Base-by-base conservation (phyloP, 2,329 filamentous ascomycete genomes). In the Phaeosphaeriaceae sp. region DNA sequence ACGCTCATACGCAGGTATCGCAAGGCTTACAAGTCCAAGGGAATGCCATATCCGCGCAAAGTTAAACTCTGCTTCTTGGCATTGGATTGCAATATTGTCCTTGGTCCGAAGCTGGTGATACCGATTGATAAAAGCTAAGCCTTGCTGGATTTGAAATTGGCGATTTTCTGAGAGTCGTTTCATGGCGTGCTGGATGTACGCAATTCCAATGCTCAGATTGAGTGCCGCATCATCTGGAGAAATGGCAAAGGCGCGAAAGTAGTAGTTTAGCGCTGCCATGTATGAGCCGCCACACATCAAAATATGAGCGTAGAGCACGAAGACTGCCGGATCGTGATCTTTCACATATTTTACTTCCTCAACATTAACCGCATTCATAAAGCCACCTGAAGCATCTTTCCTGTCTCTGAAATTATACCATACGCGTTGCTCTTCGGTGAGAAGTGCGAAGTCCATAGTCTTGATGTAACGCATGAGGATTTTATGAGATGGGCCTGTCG, bases 401-500 rank as follows among this genome's bases (percentile, higher is more conserved):
- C 61, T 60, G 26, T 55, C 45, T 16, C 64, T 66, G 53, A 77
- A 76, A n/a, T 72, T 73, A 56, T 73, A 76, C 39, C 59, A 67
- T 1, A 76, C 61, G 12, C 81, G 77, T 20, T 79, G 75, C 12
- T 80, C 76, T 12, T 82, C 78, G 2, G 79, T 77, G 2, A 87
- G 77, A 3, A 89, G 79, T 4, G 79, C 76, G 55, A 83, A 87
- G 72, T 99, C 94, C 77, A 96, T 89, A 3, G 86, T 85, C 72
- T 96, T 95, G 74, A 99, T 90, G 74, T 96, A 91, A 4, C 94
- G 87, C 49, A 97, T 80, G 64, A 97, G 86, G 67, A 90, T 96
- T 71, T 97, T 97, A 72, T 96, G 92, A 16, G 88, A 87, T 0
- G 90, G 87, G 0, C 90, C 89, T 2, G 88, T 87, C 42, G 87